Evolutionary conservation across 345 rosid species (phyloP), one percentile per base, ranked within the genome.

Genomic region (Lepidium didymum): DNA sequence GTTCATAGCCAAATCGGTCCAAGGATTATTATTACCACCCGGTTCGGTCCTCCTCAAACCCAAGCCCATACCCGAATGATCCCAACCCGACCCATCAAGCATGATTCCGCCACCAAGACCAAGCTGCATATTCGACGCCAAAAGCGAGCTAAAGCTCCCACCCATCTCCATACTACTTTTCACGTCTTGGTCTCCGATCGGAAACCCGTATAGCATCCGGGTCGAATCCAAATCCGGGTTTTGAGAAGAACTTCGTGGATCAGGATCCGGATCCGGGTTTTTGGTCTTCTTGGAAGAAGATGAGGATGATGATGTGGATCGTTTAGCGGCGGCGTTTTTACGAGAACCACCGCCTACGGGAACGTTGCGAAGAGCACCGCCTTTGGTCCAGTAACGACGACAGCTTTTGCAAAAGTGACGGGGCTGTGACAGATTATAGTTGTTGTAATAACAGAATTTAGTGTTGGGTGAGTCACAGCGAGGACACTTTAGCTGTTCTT

Each of bases 391-490:
- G 50, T 74, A 74, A 58, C 77, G 77, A 51, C 77, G 77, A 6
- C 77, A 74, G 77, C 67, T 74, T 52, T 74, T 74, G 73, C 77
- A 74, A 27, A 74, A 74, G 77, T 74, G 77, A 59, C 77, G 77
- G 2, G 77, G 77, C 73, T 74, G 78, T 21, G 78, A 74, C 23
- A 74, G 52, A 35, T 74, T 74, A 45, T 74, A 74, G 69, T 74
- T 74, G 69, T 75, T 75, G 69, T 75, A 75, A 69, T 75, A 75
- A 47, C 78, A 75, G 70, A 75, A 75, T 46, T 75, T 75, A 0
- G 78, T 75, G 70, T 75, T 75, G 1, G 60, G 69, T 54, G 78
- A 75, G 64, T 75, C 78, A 47, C 78, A 75, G 21, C 78, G 74
- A n/a, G 78, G 78, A 15, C 78, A 75, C 74, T 68, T 75, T 31